These are phyloP conservation scores for Diaporthe capsici DNA, from an alignment of 2,329 filamentous ascomycete species.

Conservation along the genomic window DNA sequence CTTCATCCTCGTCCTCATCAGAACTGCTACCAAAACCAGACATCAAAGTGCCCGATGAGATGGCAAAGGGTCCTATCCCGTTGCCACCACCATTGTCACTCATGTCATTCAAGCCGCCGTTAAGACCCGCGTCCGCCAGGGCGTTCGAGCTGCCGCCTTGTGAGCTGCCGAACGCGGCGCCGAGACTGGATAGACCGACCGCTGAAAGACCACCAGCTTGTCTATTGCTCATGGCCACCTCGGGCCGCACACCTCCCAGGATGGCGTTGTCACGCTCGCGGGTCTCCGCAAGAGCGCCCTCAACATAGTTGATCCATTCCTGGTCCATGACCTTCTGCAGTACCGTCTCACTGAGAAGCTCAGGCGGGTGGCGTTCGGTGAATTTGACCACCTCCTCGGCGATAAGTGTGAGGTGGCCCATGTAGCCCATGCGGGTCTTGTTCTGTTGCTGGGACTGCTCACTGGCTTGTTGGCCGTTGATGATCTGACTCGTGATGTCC, in stretches of 20 bases:
- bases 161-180: slow-evolving; percentile 50
- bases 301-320: slow-evolving; percentile 95
- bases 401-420: slow-evolving; percentile 97
- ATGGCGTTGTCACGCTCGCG: slow-evolving; percentile 98
- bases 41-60: slow-evolving; percentile 81
- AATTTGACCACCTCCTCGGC: slow-evolving; percentile 99
- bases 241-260: slow-evolving; percentile 92
- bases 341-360: slow-evolving; percentile 86
- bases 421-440: slow-evolving; percentile 95
- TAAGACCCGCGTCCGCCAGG: slow-evolving; percentile 85
- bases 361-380: slow-evolving; percentile 91
- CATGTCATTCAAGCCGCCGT: slow-evolving; percentile 77
- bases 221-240: slow-evolving; percentile 87
- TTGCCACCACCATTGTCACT: slow-evolving; percentile 72
- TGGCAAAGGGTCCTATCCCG: slow-evolving; percentile 79
- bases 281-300: slow-evolving; percentile 92
- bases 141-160: slow-evolving; percentile 65
- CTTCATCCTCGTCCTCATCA: slow-evolving; percentile 96
- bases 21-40: slow-evolving; percentile 96
- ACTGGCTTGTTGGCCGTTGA: slow-evolving; percentile 88
- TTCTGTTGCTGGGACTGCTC: slow-evolving; percentile 87
- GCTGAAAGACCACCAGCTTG: slow-evolving; percentile 66
- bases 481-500: slow-evolving; percentile 90
- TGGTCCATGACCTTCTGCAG: slow-evolving; percentile 90
- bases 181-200: slow-evolving; percentile 63